Base-by-base conservation (phyloP, 352 stramenopile species). In the Saprolegnia diclina region DNA sequence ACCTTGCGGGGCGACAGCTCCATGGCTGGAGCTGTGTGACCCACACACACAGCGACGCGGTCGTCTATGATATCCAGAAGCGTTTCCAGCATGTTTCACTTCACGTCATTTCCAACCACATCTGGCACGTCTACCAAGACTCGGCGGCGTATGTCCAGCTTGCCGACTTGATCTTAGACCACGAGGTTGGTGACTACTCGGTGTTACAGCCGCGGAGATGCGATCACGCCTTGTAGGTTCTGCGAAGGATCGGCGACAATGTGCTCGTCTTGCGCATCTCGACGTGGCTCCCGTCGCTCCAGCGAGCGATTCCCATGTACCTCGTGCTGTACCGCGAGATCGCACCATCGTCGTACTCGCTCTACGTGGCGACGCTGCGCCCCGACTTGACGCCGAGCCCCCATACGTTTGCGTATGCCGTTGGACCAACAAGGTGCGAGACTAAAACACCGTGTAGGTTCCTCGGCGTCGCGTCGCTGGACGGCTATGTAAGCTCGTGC, bases 21-120 rank as follows among this genome's bases (percentile, higher is more conserved):
- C 21, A 66, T 37, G 57, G 57, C 57, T 54, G 48, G 14, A 18
- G 9, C n/a, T 66, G 57, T 40, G 19, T 66, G 7, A 22, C 57
- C 5, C 29, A 10, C 13, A 66, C 57, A 10, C 14, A n/a, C 5
- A 22, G 40, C 5, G 10, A 11, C 4, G 19, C 57, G 5, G 53
- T 66, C 37, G n/a, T 38, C n/a, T 66, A 66, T 40, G 57, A 66
- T 13, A 21, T 55, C 5, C 10, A 66, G 40, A 66, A 72, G 45
- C 40, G 57, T 29, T 72, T 66, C 26, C 5, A 26, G 35, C 35
- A 35, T 52, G 4, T 56, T 9, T 54, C 10, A 18, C 29, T 63
- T 22, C 11, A 44, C 18, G 35, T 55, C 38, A 64, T 72, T 35
- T 24, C 44, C 9, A 37, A 72, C 16, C 14, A 59, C 19, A 29